Percentiles rank a stretch among this genome's conserved stretches.
phyloP scores from a whole-genome alignment of 2,329 filamentous ascomycete species.

The Curvularia hawaiiensis region DNA sequence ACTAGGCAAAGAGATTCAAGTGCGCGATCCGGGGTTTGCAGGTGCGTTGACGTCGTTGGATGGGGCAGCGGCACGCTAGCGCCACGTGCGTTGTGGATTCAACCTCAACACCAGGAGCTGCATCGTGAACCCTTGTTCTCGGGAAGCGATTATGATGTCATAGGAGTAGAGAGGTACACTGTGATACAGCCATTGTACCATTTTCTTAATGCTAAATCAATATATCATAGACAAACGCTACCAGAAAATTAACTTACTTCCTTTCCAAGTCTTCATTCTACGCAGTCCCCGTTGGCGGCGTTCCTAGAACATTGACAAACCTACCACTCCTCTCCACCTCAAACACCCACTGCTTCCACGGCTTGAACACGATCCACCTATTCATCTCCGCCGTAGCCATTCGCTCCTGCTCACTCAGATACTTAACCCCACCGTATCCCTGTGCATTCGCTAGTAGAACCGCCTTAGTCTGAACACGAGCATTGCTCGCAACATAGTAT shows the following conservation, averaged over 20 bases:
- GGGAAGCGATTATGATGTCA: background rate
- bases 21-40: slow-evolving; percentile 1
- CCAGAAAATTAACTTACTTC: no score
- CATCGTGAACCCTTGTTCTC: background rate
- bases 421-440: slow-evolving; percentile 29
- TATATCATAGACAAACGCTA: background rate
- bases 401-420: slow-evolving; percentile 40
- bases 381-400: slow-evolving; percentile 44
- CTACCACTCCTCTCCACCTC: slow-evolving; percentile 41
- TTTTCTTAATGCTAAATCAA: no score
- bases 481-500: slow-evolving; percentile 44
- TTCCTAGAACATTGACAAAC: slow-evolving; percentile 42
- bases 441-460: slow-evolving; percentile 25
- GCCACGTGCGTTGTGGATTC: slow-evolving; percentile 20
- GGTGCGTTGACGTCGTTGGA: slow-evolving; percentile 20
- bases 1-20: slow-evolving; percentile 1
- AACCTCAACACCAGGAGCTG: slow-evolving; percentile 5
- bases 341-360: slow-evolving; percentile 48
- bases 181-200: no score
- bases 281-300: slow-evolving; percentile 9
- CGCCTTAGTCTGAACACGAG: slow-evolving; percentile 46
- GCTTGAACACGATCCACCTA: slow-evolving; percentile 37
- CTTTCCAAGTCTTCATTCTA: background rate
- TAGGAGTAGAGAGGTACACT: background rate
- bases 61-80: slow-evolving; percentile 19